phyloP scores from a whole-genome alignment of 495 filamentous ascomycete genomes.

The Sordaria brevicollis region DNA sequence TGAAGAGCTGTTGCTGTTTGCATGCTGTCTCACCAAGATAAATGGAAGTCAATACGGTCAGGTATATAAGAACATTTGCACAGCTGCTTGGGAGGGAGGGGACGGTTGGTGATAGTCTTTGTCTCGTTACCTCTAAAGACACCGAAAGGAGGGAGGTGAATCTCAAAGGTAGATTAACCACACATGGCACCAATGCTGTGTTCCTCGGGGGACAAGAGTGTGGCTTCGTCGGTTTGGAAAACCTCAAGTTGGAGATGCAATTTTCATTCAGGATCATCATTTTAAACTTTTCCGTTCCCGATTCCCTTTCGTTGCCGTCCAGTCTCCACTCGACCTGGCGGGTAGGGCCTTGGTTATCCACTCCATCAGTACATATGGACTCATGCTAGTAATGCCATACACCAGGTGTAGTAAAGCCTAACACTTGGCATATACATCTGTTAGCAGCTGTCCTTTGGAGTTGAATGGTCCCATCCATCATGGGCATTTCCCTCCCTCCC shows the following conservation, averaged over 20 bases:
- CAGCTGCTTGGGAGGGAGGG: too few species aligned
- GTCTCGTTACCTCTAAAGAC: not conserved
- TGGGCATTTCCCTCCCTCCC: not conserved
- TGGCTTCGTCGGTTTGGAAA: too few species aligned
- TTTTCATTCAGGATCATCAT: not conserved
- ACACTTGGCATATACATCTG: not conserved
- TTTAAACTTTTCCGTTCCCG: not conserved
- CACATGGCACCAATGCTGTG: not conserved
- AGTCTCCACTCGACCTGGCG: not conserved
- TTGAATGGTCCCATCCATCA: not conserved
- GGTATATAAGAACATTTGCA: too few species aligned
- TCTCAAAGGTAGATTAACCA: not conserved
- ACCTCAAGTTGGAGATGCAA: too few species aligned
- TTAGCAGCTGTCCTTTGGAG: not conserved
- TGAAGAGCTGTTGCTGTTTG: not conserved
- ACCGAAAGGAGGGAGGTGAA: not conserved
- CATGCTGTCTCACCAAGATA: too few species aligned
- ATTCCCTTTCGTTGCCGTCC: too few species aligned
- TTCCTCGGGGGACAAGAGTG: too few species aligned
- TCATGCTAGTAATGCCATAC: not conserved
- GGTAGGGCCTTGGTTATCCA: not conserved
- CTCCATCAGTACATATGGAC: not conserved
- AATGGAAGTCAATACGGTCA: too few species aligned
- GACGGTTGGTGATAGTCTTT: not conserved
- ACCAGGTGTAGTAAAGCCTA: not conserved